Conservation (phyloP, 169 alveolate genomes). For the Plasmodium fragile region DNA sequence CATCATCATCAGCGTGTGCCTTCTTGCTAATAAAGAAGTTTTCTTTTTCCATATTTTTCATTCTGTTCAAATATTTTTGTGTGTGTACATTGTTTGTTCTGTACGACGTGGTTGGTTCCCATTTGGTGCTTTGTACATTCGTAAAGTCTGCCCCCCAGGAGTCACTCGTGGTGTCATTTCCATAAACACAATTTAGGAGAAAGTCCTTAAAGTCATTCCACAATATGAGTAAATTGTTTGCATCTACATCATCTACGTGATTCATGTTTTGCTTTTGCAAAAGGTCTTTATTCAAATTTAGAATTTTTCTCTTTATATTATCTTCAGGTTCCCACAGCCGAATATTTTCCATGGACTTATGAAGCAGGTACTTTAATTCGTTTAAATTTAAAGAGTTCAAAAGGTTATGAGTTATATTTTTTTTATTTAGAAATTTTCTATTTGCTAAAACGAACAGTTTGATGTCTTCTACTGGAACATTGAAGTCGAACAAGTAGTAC, state of each 20-base stretch:
- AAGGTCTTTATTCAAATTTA: constrained; percentile 63
- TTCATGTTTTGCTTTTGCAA: constrained; percentile 48
- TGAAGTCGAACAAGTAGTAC: constrained; percentile 61
- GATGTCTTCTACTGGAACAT: constrained; percentile 34
- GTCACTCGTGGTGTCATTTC: constrained; percentile 5
- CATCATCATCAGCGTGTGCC: background rate
- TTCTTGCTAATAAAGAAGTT: constrained; percentile 14
- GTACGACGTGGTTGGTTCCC: background rate
- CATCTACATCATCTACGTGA: constrained; percentile 17
- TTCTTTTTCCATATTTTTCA: constrained; percentile 53
- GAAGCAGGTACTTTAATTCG: constrained; percentile 65
- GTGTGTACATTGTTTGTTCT: background rate
- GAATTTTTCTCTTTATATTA: constrained; percentile 33
- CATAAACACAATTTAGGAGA: constrained; percentile 56
- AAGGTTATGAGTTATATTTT: constrained; percentile 29
- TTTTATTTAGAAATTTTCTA: constrained; percentile 65
- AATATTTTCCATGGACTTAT: constrained; percentile 75
- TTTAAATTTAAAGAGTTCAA: constrained; percentile 39
- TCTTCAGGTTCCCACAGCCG: constrained; percentile 76
- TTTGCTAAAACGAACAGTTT: constrained; percentile 43
- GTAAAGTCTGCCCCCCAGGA: background rate
- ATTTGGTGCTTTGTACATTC: background rate
- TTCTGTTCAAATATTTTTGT: constrained; percentile 8
- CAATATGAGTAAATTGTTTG: constrained; percentile 39
- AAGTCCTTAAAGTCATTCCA: constrained; percentile 77